Evolutionary conservation across 805 yeast genomes (phyloP).

Genomic region (Sugiyamaella marilandica): DNA sequence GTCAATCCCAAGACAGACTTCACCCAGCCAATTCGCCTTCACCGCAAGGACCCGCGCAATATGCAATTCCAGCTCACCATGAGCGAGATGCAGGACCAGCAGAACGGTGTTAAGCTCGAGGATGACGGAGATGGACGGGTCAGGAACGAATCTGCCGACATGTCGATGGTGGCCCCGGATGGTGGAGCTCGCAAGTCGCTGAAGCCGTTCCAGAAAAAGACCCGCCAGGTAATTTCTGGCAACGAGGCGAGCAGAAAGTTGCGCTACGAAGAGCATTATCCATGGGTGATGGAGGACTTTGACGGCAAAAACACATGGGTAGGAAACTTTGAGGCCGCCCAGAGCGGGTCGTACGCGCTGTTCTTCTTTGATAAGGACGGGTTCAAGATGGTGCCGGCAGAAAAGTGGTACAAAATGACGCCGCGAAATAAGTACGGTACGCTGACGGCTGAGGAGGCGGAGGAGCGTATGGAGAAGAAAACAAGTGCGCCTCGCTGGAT

Average conservation of each 20-base stretch:
- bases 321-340: conserved; percentile 90
- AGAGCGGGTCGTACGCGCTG: conserved; percentile 78
- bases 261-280: conserved; percentile 93
- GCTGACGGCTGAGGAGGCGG: conserved; percentile 92
- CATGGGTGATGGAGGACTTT: conserved; percentile 97
- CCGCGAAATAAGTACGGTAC: conserved; percentile 93
- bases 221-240: conserved; percentile 74
- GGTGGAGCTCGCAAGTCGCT: conserved; percentile 76
- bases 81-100: conserved; percentile 41
- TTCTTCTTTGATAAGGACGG: conserved; percentile 82
- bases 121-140: conserved; percentile 13
- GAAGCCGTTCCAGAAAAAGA: conserved; percentile 57
- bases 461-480: conserved; percentile 82
- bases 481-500: conserved; percentile 85
- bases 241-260: conserved; percentile 79
- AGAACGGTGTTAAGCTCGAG: conserved; percentile 18
- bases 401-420: conserved; percentile 88
- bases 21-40: conserved; percentile 78
- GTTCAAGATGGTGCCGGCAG: conserved; percentile 91
- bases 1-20: conserved; percentile 71
- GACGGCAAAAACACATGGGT: conserved; percentile 94
- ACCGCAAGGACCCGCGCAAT: conserved; percentile 89
- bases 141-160: conserved; percentile 33
- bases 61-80: conserved; percentile 76
- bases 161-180: conserved; percentile 73